Conservation (phyloP, 805 yeast genomes). For the Candida boleticola region DNA sequence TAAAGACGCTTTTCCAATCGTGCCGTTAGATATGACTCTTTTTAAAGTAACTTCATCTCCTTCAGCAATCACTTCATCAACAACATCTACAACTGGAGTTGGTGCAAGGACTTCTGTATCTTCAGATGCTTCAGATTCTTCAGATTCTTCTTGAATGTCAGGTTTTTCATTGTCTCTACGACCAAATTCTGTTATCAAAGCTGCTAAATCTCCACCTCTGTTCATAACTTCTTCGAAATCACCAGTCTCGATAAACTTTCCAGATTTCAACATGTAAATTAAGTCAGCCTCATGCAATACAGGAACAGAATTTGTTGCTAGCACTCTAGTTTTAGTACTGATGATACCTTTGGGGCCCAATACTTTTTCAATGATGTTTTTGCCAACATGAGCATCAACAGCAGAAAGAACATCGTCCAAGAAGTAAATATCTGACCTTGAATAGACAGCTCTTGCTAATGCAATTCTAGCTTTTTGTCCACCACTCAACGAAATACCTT, state of each 20-base stretch:
- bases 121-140: slow-evolving; percentile 19
- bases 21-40: slow-evolving; percentile 13
- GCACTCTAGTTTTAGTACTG: slow-evolving; percentile 31
- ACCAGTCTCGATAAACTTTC: slow-evolving; percentile 38
- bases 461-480: slow-evolving; percentile 44
- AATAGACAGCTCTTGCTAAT: slow-evolving; percentile 41
- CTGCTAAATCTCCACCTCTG: slow-evolving; percentile 30
- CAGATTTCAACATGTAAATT: slow-evolving; percentile 28
- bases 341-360: slow-evolving; percentile 31
- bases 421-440: slow-evolving; percentile 39
- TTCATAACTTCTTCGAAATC: slow-evolving; percentile 48
- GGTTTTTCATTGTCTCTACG: slow-evolving; percentile 14
- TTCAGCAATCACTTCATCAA: slow-evolving; percentile 13
- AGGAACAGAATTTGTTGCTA: slow-evolving; percentile 39
- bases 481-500: slow-evolving; percentile 42
- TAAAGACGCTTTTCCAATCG: slow-evolving; percentile 26
- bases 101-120: slow-evolving; percentile 9
- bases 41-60: slow-evolving; percentile 16
- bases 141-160: slow-evolving; percentile 10
- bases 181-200: slow-evolving; percentile 31
- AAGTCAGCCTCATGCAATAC: slow-evolving; percentile 34
- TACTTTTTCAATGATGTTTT: slow-evolving; percentile 29
- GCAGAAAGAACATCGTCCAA: slow-evolving; percentile 43
- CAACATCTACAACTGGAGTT: slow-evolving; percentile 17
- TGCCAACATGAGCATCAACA: slow-evolving; percentile 44